Percentiles rank a stretch among this genome's conserved stretches.
Evolutionary conservation across 345 rosid genomes (phyloP).

Genomic region (Euphorbia peplus): DNA sequence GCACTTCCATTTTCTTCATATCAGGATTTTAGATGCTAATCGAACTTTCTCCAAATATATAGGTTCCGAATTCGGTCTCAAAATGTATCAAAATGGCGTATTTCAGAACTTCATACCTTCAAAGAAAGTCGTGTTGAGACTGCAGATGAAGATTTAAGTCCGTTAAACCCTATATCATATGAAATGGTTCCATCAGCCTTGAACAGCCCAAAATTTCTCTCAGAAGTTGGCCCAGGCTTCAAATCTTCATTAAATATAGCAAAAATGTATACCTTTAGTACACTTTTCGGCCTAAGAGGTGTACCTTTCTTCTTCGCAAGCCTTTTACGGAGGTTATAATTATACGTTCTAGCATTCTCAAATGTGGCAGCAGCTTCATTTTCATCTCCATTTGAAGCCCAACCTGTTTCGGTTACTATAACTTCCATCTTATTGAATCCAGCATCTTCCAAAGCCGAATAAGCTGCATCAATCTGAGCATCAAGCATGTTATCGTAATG

Average conservation of each 20-base stretch:
- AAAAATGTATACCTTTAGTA: constrained; percentile 82
- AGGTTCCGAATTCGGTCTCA: neutral
- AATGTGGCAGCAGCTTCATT: constrained; percentile 85
- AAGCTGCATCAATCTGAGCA: constrained; percentile 96
- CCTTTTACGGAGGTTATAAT: constrained; percentile 86
- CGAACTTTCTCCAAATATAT: neutral
- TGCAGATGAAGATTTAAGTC: constrained; percentile 68
- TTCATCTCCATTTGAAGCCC: constrained; percentile 88
- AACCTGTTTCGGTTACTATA: constrained; percentile 87
- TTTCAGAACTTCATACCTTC: constrained; percentile 54
- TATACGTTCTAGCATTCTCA: constrained; percentile 78
- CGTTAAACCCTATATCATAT: constrained; percentile 76
- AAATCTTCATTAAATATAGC: constrained; percentile 81
- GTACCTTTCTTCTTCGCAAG: constrained; percentile 96
- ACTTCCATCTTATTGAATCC: constrained; percentile 87
- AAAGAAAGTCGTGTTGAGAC: constrained; percentile 37
- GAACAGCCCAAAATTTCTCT: constrained; percentile 84
- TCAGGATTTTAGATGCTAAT: too few species aligned
- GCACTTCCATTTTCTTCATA: neutral
- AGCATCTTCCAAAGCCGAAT: constrained; percentile 79
- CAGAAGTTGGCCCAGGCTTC: constrained; percentile 85
- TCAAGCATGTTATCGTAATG: constrained; percentile 97
- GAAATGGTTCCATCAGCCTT: constrained; percentile 90
- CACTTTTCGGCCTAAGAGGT: constrained; percentile 69
- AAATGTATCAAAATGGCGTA: constrained; percentile 7